Evolutionary conservation across 2,329 filamentous ascomycete genomes (phyloP).

Genomic region (Cladobotryum protrusum): DNA sequence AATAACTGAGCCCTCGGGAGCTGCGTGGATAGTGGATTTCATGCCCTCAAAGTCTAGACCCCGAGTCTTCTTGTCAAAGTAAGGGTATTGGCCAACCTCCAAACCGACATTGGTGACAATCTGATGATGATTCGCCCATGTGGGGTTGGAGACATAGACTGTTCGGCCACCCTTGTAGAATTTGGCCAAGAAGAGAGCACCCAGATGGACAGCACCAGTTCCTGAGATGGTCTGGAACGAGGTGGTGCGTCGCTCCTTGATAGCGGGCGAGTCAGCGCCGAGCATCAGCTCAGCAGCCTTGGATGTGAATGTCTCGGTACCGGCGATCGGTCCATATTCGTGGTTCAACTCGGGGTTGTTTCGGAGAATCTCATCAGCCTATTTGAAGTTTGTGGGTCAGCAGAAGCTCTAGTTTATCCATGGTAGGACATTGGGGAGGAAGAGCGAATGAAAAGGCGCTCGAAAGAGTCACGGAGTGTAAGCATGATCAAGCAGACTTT

Average conservation of each 20-base stretch:
- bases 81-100: constrained; percentile 76
- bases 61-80: constrained; percentile 84
- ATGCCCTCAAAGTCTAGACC: constrained; percentile 91
- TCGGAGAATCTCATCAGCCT: constrained; percentile 88
- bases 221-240: constrained; percentile 95
- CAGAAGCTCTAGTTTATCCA: not conserved
- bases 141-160: constrained; percentile 89
- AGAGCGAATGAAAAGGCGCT: not conserved
- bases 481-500: no score
- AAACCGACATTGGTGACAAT: constrained; percentile 91
- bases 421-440: not conserved
- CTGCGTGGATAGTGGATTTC: constrained; percentile 61
- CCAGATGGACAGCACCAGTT: constrained; percentile 89
- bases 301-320: constrained; percentile 75
- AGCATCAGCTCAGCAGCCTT: constrained; percentile 90
- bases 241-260: constrained; percentile 72
- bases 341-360: constrained; percentile 90
- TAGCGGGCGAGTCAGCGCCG: constrained; percentile 70
- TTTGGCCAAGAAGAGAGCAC: constrained; percentile 85
- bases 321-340: constrained; percentile 96
- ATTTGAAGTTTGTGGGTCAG: constrained; percentile 6
- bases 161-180: constrained; percentile 75
- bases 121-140: constrained; percentile 98
- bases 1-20: constrained; percentile 76
- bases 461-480: not conserved